phyloP scores from a whole-genome alignment of 2,329 filamentous ascomycete genomes.

The Ceratocystis papillata region DNA sequence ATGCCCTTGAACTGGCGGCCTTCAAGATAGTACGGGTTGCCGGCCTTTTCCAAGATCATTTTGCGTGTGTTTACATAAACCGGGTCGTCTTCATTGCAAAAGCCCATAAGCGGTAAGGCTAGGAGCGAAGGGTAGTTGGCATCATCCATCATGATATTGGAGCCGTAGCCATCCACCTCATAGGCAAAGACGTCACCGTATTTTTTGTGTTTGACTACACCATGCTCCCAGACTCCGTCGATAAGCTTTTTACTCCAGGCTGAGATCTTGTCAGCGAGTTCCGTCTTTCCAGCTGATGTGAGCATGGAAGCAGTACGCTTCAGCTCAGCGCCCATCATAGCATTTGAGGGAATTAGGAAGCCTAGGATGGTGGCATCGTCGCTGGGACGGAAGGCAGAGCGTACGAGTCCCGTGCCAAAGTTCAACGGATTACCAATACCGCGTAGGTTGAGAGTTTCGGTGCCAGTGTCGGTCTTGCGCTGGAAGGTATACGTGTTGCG shows the following conservation, averaged over 20 bases:
- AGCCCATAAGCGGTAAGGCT: slow-evolving; percentile 67
- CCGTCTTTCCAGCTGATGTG: slow-evolving; percentile 45
- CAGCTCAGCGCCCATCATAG: slow-evolving; percentile 88
- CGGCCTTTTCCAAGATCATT: slow-evolving; percentile 58
- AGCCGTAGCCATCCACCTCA: slow-evolving; percentile 80
- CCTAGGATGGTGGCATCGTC: slow-evolving; percentile 92
- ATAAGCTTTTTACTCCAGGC: slow-evolving; percentile 52
- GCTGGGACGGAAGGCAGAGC: slow-evolving; percentile 86
- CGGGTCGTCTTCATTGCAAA: slow-evolving; percentile 51
- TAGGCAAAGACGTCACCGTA: slow-evolving; percentile 75
- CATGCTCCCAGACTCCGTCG: slow-evolving; percentile 73
- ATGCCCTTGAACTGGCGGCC: slow-evolving; percentile 75
- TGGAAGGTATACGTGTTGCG: slow-evolving; percentile 81
- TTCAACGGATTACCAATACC: slow-evolving; percentile 90
- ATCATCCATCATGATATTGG: slow-evolving; percentile 75
- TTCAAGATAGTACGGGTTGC: slow-evolving; percentile 80
- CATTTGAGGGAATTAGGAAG: slow-evolving; percentile 91
- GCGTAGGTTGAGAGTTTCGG: slow-evolving; percentile 73
- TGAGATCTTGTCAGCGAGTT: slow-evolving; percentile 46
- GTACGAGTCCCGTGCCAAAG: slow-evolving; percentile 68
- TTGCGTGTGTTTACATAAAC: slow-evolving; percentile 80
- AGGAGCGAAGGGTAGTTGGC: slow-evolving; percentile 77
- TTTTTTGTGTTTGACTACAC: slow-evolving; percentile 62
- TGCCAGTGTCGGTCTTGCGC: slow-evolving; percentile 66
- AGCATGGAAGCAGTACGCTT: slow-evolving; percentile 62